Percentiles rank a stretch among this genome's conserved stretches.
phyloP scores from a whole-genome alignment of 352 stramenopile species.

The Pythium phragmitis region DNA sequence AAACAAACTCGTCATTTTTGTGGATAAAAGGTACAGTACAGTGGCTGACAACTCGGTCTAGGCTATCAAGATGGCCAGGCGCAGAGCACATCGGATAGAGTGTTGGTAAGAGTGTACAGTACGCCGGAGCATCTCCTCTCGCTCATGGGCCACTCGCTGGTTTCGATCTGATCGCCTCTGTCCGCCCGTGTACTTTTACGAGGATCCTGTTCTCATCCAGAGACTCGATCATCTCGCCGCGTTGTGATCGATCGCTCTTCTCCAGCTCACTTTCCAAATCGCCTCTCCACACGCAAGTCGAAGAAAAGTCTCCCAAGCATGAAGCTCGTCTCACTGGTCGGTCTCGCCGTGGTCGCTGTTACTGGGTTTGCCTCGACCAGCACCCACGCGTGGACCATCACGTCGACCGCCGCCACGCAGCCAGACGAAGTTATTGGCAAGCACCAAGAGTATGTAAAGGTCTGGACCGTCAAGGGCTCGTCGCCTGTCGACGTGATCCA shows the following conservation, averaged over 20 bases:
- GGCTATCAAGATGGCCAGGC: too few species aligned
- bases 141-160: too few species aligned
- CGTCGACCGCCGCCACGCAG: conserved; percentile 12
- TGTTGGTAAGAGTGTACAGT: too few species aligned
- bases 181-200: too few species aligned
- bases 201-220: too few species aligned
- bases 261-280: conserved; percentile 20
- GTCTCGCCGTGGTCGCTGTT: neutral
- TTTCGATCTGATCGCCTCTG: too few species aligned
- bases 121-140: too few species aligned
- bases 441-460: conserved; percentile 23
- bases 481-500: conserved; percentile 10
- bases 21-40: too few species aligned
- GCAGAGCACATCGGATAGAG: too few species aligned
- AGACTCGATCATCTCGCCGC: too few species aligned
- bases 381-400: conserved; percentile 22
- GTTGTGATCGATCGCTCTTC: neutral
- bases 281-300: neutral
- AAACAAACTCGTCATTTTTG: too few species aligned
- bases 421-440: conserved; percentile 5
- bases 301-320: conserved; percentile 5
- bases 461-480: conserved; percentile 18
- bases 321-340: conserved; percentile 19
- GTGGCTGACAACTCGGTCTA: too few species aligned
- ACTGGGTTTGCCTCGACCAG: neutral